These are phyloP conservation scores for Trichoderma citrinoviride DNA, from an alignment of 2,329 filamentous ascomycete species.

Conservation along the genomic window DNA sequence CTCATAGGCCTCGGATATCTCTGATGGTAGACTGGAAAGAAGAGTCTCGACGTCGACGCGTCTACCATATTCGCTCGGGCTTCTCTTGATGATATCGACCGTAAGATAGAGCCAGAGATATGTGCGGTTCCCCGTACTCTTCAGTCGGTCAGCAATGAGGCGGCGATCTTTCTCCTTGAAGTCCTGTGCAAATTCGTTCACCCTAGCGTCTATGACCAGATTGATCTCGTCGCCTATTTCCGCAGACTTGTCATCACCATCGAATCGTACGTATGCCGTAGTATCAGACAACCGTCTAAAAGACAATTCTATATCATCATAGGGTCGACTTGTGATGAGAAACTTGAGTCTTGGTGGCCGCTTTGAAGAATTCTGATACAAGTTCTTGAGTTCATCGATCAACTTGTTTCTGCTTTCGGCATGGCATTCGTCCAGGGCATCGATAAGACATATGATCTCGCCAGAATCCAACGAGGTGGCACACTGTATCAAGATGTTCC, in stretches of 20 bases:
- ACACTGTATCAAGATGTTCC: constrained; percentile 18
- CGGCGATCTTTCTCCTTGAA: constrained; percentile 25
- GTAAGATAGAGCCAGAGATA: constrained; percentile 42
- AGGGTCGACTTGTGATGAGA: constrained; percentile 35
- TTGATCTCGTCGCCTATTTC: constrained; percentile 35
- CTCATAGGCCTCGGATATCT: constrained; percentile 28
- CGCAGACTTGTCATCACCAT: constrained; percentile 30
- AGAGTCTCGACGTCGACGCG: constrained; percentile 16
- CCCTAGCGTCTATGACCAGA: constrained; percentile 30
- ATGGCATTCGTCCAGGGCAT: constrained; percentile 36
- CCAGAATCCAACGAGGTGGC: constrained; percentile 14
- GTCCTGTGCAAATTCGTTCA: constrained; percentile 16
- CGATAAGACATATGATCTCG: constrained; percentile 33
- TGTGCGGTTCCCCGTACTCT: constrained; percentile 34
- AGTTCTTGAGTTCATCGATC: constrained; percentile 23
- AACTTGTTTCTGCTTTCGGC: constrained; percentile 7
- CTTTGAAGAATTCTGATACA: constrained; percentile 15
- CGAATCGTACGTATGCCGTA: constrained; percentile 26
- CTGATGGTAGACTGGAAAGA: constrained; percentile 23
- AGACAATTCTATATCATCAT: constrained; percentile 21
- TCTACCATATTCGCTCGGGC: constrained; percentile 20
- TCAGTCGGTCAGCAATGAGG: constrained; percentile 30
- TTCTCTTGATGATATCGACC: constrained; percentile 32
- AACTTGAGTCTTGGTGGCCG: constrained; percentile 31
- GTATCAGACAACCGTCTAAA: constrained; percentile 24